Evolutionary conservation across 2,329 filamentous ascomycete genomes (phyloP).

Genomic region (Fusarium mangiferae): DNA sequence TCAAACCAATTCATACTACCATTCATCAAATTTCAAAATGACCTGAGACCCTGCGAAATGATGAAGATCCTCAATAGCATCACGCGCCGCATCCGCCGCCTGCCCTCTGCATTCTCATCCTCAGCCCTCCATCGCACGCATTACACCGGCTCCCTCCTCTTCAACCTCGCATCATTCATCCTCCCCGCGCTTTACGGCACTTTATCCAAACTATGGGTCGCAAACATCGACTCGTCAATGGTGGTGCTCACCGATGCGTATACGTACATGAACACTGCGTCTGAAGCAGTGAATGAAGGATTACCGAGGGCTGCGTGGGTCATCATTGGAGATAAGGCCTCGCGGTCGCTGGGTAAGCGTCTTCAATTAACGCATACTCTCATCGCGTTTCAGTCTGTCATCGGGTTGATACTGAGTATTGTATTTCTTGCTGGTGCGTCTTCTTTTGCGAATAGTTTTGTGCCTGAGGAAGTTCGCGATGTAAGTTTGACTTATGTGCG

Average conservation of each 20-base stretch:
- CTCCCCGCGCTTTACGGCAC: constrained; percentile 75
- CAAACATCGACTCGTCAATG: constrained; percentile 68
- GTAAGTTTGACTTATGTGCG: constrained; percentile 72
- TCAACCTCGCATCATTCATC: constrained; percentile 71
- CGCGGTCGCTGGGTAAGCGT: constrained; percentile 60
- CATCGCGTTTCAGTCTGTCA: constrained; percentile 66
- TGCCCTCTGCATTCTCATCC: neutral
- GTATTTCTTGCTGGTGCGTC: constrained; percentile 65
- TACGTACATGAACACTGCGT: constrained; percentile 75
- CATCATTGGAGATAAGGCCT: constrained; percentile 72
- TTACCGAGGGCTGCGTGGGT: constrained; percentile 75
- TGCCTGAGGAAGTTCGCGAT: constrained; percentile 66
- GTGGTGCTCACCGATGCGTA: constrained; percentile 59
- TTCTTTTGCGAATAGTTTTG: constrained; percentile 68
- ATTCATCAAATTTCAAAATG: too few relatives aligned
- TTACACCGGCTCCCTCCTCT: constrained; percentile 67
- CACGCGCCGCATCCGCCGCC: neutral
- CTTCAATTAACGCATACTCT: constrained; percentile 71
- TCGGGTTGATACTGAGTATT: constrained; percentile 70
- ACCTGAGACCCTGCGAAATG: rapidly evolving
- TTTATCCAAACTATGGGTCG: constrained; percentile 76
- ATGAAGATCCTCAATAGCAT: constrained; percentile 14
- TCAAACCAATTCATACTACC: rapidly evolving
- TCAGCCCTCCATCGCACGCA: constrained; percentile 32
- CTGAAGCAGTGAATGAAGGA: constrained; percentile 78